Evolutionary conservation across 495 filamentous ascomycete species (phyloP).

Genomic region (Sphaerosporella brunnea): DNA sequence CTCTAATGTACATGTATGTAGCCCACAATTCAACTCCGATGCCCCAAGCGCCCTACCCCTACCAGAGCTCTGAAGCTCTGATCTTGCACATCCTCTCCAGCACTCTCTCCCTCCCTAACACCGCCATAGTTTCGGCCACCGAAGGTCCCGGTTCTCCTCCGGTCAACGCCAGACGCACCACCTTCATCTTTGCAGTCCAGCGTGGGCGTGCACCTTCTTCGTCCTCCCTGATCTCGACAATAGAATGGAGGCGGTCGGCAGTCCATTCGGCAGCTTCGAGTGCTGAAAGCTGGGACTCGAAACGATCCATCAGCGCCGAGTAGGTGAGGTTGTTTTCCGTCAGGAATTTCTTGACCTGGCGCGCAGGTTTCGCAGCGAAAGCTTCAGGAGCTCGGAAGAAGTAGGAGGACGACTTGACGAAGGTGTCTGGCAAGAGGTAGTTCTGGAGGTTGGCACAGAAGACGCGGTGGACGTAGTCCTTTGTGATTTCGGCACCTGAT

Average conservation of each 20-base stretch:
- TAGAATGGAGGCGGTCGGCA: conserved; percentile 15
- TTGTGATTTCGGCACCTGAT: conserved; percentile 10
- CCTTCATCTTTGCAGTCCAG: conserved; percentile 30
- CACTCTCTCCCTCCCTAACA: conserved; percentile 45
- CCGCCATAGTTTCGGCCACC: conserved; percentile 39
- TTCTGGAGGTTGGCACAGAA: conserved; percentile 43
- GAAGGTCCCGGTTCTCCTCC: conserved; percentile 42
- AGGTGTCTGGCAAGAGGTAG: conserved; percentile 41
- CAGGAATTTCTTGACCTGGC: conserved; percentile 13
- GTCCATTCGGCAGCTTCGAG: conserved; percentile 24
- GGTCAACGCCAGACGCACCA: conserved; percentile 50
- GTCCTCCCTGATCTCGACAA: conserved; percentile 14
- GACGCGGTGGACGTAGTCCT: conserved; percentile 34
- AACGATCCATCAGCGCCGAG: background rate
- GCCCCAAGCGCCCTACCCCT: background rate
- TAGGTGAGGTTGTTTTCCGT: conserved; percentile 1
- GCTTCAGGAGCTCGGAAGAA: conserved; percentile 43
- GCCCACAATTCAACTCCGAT: too few relatives aligned
- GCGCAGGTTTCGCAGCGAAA: conserved; percentile 3
- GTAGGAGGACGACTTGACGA: conserved; percentile 40
- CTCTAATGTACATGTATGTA: too few relatives aligned
- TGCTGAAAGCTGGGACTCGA: conserved; percentile 1
- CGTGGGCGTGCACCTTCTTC: conserved; percentile 11
- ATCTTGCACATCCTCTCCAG: conserved; percentile 38
- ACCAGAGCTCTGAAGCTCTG: too few relatives aligned